Base-by-base conservation (phyloP, 2,329 filamentous ascomycete genomes). In the Lecanicillium sp. region DNA sequence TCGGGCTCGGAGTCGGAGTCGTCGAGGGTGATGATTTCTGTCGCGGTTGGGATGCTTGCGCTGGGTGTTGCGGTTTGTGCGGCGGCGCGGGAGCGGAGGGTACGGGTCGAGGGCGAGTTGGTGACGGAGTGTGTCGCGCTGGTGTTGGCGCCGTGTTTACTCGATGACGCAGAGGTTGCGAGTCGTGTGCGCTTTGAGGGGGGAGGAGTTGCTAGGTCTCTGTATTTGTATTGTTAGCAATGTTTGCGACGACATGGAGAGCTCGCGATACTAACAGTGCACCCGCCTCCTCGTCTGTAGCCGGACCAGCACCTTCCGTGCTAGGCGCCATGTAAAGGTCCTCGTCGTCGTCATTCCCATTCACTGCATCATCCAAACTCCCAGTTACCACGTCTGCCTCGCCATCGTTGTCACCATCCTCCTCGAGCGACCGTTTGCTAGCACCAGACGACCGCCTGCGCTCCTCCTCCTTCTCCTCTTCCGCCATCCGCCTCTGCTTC, bases 141-240 rank as follows among this genome's bases (percentile, higher is more conserved):
- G 19, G 40, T 38, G 18, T 40, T 47, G 10, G 40, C 25, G 22
- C 45, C 45, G 11, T 36, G 36, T 20, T 37, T 47, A 19, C 45
- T 51, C 8, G 47, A 44, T 3, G 49, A 50, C 2, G 37, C 46
- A 19, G 49, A 50, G 17, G 18, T n/a, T 5, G 18, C 17, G 25
- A 29, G 35, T 18, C 48, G 45, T 31, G 59, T 58, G 38, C 61
- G 60, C 40, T 66, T 66, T 19, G 62, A 65, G 1, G 62, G 55
- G 5, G 62, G 59, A 19, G 61, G 58, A 17, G 60, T 61, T 12
- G 53, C 56, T 5, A 59, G 47, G 17, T 61, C 53, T 36, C 59
- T 64, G 32, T n/a, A n/a, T 22, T n/a, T 5, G 4, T 14, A 13
- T 6, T 31, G 29, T 8, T n/a, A 9, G 15, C 9, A 25, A 28